phyloP scores from a whole-genome alignment of 768 basidiomycete genomes.

The Lactifluus echinatus region DNA sequence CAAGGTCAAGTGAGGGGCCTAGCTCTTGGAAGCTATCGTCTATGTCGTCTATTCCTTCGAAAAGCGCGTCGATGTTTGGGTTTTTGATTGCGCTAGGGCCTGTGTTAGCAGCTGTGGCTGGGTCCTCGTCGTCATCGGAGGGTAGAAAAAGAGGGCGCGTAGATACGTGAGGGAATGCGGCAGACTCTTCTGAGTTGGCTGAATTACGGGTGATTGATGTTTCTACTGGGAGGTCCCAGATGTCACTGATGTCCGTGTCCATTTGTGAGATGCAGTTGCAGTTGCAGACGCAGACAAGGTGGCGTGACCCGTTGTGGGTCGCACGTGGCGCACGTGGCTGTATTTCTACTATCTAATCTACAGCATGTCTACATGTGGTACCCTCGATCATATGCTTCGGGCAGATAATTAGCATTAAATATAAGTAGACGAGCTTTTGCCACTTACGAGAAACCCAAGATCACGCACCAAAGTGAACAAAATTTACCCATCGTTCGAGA shows the following conservation, averaged over 20 bases:
- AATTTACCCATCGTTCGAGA: too few species aligned
- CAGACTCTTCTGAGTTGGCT: slow-evolving; percentile 12
- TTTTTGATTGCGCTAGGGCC: slow-evolving; percentile 8
- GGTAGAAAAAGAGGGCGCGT: slow-evolving; percentile 44
- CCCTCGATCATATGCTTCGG: too few species aligned
- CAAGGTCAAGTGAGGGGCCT: slow-evolving; percentile 44
- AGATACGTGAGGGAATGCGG: slow-evolving; percentile 21
- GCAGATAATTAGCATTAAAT: too few species aligned
- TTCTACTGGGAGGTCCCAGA: slow-evolving; percentile 43
- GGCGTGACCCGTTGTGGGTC: neutral
- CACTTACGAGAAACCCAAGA: too few species aligned
- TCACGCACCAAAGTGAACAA: too few species aligned
- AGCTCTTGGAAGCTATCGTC: slow-evolving; percentile 35
- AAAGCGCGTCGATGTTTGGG: slow-evolving; percentile 34
- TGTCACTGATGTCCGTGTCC: slow-evolving; percentile 38
- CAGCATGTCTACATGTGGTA: too few species aligned
- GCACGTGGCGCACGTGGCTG: neutral
- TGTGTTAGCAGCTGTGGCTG: slow-evolving; percentile 4
- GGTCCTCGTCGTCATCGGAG: slow-evolving; percentile 51
- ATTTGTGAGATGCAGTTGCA: slow-evolving; percentile 3
- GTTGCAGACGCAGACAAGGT: too few species aligned
- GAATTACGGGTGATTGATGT: slow-evolving; percentile 29
- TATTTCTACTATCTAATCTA: too few species aligned
- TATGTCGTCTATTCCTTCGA: slow-evolving; percentile 38
- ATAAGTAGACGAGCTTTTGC: too few species aligned